phyloP scores from a whole-genome alignment of 305 asterid species.

The Solanum hybrid region DNA sequence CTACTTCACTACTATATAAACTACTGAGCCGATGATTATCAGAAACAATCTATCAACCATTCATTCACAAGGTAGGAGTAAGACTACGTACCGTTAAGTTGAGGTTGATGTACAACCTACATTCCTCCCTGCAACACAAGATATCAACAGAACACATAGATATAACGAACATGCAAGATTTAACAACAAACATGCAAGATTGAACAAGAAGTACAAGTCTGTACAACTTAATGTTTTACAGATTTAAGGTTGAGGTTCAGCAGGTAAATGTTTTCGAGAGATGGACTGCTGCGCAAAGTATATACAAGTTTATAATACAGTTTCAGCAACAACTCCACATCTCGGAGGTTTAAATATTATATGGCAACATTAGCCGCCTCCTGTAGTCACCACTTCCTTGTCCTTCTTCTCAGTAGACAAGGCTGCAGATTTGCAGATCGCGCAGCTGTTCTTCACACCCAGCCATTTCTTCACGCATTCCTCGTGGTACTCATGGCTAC shows the following conservation, averaged over 20 bases:
- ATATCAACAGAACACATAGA: not conserved
- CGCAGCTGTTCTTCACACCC: constrained; percentile 47
- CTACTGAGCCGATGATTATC: not conserved
- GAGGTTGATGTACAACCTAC: not conserved
- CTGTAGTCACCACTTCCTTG: constrained; percentile 5
- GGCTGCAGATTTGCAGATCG: constrained; percentile 57
- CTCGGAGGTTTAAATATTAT: not conserved
- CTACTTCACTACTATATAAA: not conserved
- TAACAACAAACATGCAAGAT: not conserved
- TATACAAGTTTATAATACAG: constrained; percentile 5
- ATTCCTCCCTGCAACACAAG: not conserved
- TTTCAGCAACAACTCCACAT: not conserved
- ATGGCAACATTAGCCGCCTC: not conserved
- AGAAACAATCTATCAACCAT: not conserved
- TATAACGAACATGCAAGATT: not conserved
- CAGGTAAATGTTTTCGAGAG: not conserved
- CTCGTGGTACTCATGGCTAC: constrained; percentile 60
- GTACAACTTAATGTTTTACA: not conserved
- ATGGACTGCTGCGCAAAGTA: not conserved
- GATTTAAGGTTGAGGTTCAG: not conserved
- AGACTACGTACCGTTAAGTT: not conserved
- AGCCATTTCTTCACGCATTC: constrained; percentile 66
- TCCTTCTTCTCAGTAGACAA: constrained; percentile 20
- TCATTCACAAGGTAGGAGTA: not conserved
- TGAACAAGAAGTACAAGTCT: not conserved